phyloP scores from a whole-genome alignment of 306 rosid genomes.

The Pterocarpus macrocarpus region DNA sequence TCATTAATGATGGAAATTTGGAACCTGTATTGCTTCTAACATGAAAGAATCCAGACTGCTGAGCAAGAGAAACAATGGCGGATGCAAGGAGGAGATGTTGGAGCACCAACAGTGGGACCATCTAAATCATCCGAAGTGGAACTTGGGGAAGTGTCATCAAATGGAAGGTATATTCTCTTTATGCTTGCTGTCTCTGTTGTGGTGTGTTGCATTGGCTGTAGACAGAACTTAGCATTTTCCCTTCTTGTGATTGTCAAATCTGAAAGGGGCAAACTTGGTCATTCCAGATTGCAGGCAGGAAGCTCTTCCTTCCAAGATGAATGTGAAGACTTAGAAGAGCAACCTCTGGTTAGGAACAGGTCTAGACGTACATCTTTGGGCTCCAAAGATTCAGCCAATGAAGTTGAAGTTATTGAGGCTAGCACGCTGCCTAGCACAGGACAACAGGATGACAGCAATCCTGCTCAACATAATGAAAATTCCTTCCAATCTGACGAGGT shows the following conservation, averaged over 20 bases:
- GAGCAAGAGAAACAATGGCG: constrained; percentile 73
- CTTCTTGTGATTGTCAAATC: constrained; percentile 31
- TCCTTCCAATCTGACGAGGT: constrained; percentile 83
- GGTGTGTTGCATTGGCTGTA: constrained; percentile 31
- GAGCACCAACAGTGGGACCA: constrained; percentile 50
- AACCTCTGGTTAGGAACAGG: constrained; percentile 79
- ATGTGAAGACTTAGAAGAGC: constrained; percentile 78
- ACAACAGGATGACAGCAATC: constrained; percentile 46
- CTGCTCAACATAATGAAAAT: constrained; percentile 52
- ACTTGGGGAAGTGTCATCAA: constrained; percentile 55
- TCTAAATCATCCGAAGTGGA: constrained; percentile 67
- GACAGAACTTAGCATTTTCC: constrained; percentile 21
- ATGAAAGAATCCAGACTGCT: constrained; percentile 68
- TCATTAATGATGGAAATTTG: constrained; percentile 44
- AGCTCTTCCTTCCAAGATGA: constrained; percentile 74
- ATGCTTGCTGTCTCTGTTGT: neutral
- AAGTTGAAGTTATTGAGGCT: constrained; percentile 54
- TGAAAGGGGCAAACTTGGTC: constrained; percentile 49
- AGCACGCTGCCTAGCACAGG: constrained; percentile 65
- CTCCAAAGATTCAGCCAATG: constrained; percentile 59
- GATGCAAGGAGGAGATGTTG: constrained; percentile 60
- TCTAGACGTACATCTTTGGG: constrained; percentile 62
- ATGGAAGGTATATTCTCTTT: constrained; percentile 70
- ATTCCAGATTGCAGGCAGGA: constrained; percentile 81
- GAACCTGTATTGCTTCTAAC: constrained; percentile 48